Conservation (phyloP, 192 early-diverging fungal genomes). For the Chytriomyces sp. region DNA sequence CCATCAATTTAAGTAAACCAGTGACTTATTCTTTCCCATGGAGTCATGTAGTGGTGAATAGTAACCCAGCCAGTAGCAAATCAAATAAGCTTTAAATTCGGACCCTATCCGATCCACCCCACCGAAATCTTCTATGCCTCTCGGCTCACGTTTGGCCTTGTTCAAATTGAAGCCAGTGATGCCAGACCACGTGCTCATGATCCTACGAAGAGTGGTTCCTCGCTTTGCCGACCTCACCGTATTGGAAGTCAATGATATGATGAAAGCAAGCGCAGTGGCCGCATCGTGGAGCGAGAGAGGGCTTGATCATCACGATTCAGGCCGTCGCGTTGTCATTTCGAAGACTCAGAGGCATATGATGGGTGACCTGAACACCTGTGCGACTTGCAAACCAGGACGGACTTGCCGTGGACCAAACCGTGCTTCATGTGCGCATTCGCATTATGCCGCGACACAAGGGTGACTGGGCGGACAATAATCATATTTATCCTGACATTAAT, state of each 20-base stretch:
- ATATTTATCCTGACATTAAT: constrained; percentile 82
- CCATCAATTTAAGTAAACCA: too few species aligned
- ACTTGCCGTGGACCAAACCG: constrained; percentile 71
- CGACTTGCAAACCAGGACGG: constrained; percentile 68
- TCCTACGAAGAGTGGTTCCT: constrained; percentile 65
- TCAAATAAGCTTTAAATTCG: constrained; percentile 59
- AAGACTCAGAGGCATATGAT: not conserved
- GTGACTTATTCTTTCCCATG: too few species aligned
- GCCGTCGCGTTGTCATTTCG: constrained; percentile 44
- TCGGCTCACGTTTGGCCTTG: constrained; percentile 73
- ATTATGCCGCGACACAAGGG: constrained; percentile 79
- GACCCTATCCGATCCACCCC: constrained; percentile 68
- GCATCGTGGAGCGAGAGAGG: constrained; percentile 61
- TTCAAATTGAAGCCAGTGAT: constrained; percentile 90
- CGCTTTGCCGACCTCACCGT: constrained; percentile 76
- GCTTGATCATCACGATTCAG: constrained; percentile 81
- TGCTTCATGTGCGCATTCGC: constrained; percentile 90
- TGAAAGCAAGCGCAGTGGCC: too few species aligned
- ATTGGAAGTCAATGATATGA: too few species aligned
- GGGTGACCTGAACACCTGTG: not conserved
- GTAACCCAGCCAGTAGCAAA: too few species aligned
- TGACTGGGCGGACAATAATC: constrained; percentile 85
- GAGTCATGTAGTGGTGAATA: too few species aligned
- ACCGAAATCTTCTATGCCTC: constrained; percentile 77
- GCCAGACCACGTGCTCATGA: constrained; percentile 77